Evolutionary conservation across 345 rosid species (phyloP).

Genomic region (Euclidium syriacum): DNA sequence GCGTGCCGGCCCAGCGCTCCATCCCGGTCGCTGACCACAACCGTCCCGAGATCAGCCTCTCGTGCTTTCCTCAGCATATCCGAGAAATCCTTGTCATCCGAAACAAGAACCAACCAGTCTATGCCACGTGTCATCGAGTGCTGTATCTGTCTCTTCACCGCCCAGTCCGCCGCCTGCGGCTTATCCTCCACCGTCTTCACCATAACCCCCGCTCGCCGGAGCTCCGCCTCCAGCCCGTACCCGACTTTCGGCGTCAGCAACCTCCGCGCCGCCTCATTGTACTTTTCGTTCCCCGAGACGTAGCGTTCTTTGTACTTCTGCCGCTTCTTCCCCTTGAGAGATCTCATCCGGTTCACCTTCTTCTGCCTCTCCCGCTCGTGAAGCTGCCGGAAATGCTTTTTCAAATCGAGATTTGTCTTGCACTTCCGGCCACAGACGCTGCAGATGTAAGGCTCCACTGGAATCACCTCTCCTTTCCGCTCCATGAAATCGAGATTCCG

Average conservation of each 20-base stretch:
- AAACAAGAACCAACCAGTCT: conserved; percentile 81
- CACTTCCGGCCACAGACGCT: conserved; percentile 86
- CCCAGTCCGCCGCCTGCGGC: conserved; percentile 98
- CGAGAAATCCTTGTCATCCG: conserved; percentile 77
- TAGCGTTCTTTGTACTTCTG: conserved; percentile 65
- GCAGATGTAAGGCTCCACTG: conserved; percentile 49
- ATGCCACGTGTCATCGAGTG: conserved; percentile 85
- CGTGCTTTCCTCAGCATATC: conserved; percentile 77
- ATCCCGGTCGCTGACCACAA: conserved; percentile 72
- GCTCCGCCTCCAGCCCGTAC: conserved; percentile 69
- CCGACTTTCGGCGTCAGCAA: conserved; percentile 61
- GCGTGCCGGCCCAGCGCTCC: conserved; percentile 69
- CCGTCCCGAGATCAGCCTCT: conserved; percentile 70
- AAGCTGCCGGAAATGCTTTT: conserved; percentile 80
- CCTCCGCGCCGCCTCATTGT: conserved; percentile 62
- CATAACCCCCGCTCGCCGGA: conserved; percentile 71
- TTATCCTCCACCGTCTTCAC: conserved; percentile 88
- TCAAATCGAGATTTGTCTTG: conserved; percentile 70
- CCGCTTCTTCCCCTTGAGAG: conserved; percentile 78
- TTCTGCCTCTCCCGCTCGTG: conserved; percentile 86
- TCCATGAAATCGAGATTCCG: conserved; percentile 59
- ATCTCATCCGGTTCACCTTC: conserved; percentile 73
- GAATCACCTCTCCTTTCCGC: conserved; percentile 41
- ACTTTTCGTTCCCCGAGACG: conserved; percentile 69
- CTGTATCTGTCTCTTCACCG: conserved; percentile 85